Percentiles rank a stretch among this genome's conserved stretches.
phyloP scores from a whole-genome alignment of 805 yeast genomes.

The Candida sonorensis region DNA sequence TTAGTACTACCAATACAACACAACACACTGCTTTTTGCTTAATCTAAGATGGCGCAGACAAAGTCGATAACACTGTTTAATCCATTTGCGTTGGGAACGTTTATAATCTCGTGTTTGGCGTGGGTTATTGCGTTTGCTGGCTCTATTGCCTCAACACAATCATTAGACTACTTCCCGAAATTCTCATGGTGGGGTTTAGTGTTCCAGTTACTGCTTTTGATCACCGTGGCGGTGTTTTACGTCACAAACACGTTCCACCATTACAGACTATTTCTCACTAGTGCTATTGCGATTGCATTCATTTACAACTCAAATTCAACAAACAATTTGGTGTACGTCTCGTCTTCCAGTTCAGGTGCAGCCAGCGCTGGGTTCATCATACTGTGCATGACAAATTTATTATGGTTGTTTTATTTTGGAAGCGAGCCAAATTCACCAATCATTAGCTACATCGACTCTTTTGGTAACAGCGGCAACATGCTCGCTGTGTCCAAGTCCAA shows the following conservation, averaged over 20 bases:
- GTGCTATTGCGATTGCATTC: slow-evolving; percentile 62
- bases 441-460: slow-evolving; percentile 79
- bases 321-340: slow-evolving; percentile 68
- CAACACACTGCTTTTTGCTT: too few relatives aligned
- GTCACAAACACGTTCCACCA: slow-evolving; percentile 57
- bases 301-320: slow-evolving; percentile 81
- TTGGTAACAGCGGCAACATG: slow-evolving; percentile 40
- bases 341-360: slow-evolving; percentile 62
- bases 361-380: slow-evolving; percentile 91
- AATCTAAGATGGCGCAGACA: slow-evolving; percentile 12
- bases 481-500: slow-evolving; percentile 15
- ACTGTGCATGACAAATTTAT: slow-evolving; percentile 69
- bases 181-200: slow-evolving; percentile 97
- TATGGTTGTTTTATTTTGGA: slow-evolving; percentile 88
- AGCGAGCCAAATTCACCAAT: slow-evolving; percentile 85
- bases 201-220: slow-evolving; percentile 59
- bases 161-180: slow-evolving; percentile 49
- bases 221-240: slow-evolving; percentile 45
- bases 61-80: slow-evolving; percentile 26
- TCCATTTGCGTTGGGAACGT: slow-evolving; percentile 82
- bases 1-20: too few relatives aligned
- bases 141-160: slow-evolving; percentile 51
- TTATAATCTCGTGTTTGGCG: slow-evolving; percentile 64
- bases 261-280: slow-evolving; percentile 55
- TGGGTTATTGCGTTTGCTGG: slow-evolving; percentile 92